These are phyloP conservation scores for Gossypium davidsonii DNA, from an alignment of 441 rosid genomes.

Conservation along the genomic window DNA sequence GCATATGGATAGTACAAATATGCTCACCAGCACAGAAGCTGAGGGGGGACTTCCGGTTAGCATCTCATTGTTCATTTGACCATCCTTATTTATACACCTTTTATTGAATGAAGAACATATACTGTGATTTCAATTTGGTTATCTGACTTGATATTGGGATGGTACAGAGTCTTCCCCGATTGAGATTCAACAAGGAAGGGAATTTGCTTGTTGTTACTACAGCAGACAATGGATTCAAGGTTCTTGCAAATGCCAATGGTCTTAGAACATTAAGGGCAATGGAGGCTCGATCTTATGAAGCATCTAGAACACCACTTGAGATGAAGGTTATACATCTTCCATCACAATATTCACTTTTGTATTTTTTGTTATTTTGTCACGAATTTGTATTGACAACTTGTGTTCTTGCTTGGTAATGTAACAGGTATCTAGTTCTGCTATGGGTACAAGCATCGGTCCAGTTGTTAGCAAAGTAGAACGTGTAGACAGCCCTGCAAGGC, in stretches of 20 bases:
- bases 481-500: slow-evolving; percentile 49
- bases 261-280: slow-evolving; percentile 24
- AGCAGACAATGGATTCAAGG: slow-evolving; percentile 39
- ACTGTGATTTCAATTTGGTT: slow-evolving; percentile 4
- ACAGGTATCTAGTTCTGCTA: slow-evolving; percentile 41
- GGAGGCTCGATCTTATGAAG: slow-evolving; percentile 31
- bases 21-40: slow-evolving; percentile 28
- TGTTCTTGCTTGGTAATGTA: slow-evolving; percentile 7
- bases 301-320: slow-evolving; percentile 33
- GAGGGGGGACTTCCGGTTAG: slow-evolving; percentile 37
- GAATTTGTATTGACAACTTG: slow-evolving; percentile 4
- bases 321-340: slow-evolving; percentile 39
- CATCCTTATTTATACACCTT: background rate
- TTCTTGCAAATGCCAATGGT: slow-evolving; percentile 38
- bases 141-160: slow-evolving; percentile 16
- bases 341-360: background rate
- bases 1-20: slow-evolving; percentile 28
- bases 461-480: slow-evolving; percentile 48
- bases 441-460: slow-evolving; percentile 35
- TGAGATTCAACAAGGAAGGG: slow-evolving; percentile 48
- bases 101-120: slow-evolving; percentile 5
- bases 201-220: slow-evolving; percentile 39
- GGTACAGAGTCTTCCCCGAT: slow-evolving; percentile 35
- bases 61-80: slow-evolving; percentile 8
- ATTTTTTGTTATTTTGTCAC: background rate